Percentiles rank a stretch among this genome's conserved stretches.
Conservation (phyloP, 169 alveolate genomes). For the Plasmodium relictum region DNA sequence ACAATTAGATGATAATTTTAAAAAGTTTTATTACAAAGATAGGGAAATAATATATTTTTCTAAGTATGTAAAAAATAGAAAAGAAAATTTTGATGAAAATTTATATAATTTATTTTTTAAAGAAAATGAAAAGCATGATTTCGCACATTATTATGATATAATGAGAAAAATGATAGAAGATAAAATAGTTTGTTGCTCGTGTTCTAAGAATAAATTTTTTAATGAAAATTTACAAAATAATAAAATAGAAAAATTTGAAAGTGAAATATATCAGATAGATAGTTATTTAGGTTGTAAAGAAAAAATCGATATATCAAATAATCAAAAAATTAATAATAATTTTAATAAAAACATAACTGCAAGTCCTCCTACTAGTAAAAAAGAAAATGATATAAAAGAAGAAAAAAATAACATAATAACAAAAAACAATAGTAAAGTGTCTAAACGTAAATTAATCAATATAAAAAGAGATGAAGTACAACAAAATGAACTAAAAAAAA, state of each 20-base stretch:
- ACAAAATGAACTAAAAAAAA: no score
- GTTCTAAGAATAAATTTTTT: constrained; percentile 34
- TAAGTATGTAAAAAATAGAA: constrained; percentile 56
- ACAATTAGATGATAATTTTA: constrained; percentile 15
- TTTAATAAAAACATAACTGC: background rate
- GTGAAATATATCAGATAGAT: background rate
- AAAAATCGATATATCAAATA: background rate
- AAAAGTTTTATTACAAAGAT: constrained; percentile 44
- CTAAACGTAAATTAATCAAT: no score
- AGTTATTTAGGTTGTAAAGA: background rate
- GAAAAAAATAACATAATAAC: background rate
- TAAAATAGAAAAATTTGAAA: background rate
- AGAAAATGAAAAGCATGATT: constrained; percentile 51
- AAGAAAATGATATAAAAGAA: background rate
- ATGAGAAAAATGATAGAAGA: constrained; percentile 47
- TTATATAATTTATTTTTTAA: constrained; percentile 63
- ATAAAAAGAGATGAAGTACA: no score
- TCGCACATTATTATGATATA: constrained; percentile 18
- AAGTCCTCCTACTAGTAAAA: background rate
- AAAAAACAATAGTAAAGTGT: no score
- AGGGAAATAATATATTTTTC: constrained; percentile 42
- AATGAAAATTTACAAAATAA: background rate
- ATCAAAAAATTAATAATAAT: background rate
- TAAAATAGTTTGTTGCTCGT: constrained; percentile 49
- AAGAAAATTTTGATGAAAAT: constrained; percentile 66